Evolutionary conservation across 371 early-diverging fungal species (phyloP).

Genomic region (Blakeslea trispora): DNA sequence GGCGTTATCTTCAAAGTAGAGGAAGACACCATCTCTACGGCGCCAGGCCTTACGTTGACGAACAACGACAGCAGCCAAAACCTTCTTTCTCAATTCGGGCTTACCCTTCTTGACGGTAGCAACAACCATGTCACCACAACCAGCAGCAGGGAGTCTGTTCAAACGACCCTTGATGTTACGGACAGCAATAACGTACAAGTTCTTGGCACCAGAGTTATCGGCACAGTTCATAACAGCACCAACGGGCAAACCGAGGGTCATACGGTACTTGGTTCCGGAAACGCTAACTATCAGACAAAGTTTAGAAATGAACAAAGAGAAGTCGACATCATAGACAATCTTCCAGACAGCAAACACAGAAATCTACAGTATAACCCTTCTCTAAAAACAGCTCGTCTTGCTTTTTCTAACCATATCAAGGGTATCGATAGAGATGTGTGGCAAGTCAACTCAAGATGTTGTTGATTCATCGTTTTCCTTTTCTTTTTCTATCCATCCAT

Average conservation of each 20-base stretch:
- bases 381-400: not conserved
- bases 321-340: no score
- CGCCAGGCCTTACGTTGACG: constrained; percentile 99
- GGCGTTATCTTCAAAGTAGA: constrained; percentile 92
- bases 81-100: constrained; percentile 99
- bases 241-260: constrained; percentile 99
- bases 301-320: no score
- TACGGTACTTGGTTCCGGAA: constrained; percentile 96
- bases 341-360: no score
- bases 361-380: not conserved
- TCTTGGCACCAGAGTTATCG: constrained; percentile 99
- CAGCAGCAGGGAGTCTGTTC: constrained; percentile 99
- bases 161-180: constrained; percentile 96
- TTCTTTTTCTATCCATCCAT: constrained; percentile 26
- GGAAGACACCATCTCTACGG: constrained; percentile 98
- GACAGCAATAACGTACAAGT: constrained; percentile 99
- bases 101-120: constrained; percentile 99
- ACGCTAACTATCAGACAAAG: constrained; percentile 50
- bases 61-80: constrained; percentile 99
- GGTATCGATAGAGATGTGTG: no score
- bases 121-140: constrained; percentile 99
- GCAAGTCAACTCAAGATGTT: no score
- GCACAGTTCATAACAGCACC: constrained; percentile 99
- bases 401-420: no score
- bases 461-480: not conserved